Evolutionary conservation across 78 protist species (phyloP).

Genomic region (slime mould (Dictyostelium discoideum)): DNA sequence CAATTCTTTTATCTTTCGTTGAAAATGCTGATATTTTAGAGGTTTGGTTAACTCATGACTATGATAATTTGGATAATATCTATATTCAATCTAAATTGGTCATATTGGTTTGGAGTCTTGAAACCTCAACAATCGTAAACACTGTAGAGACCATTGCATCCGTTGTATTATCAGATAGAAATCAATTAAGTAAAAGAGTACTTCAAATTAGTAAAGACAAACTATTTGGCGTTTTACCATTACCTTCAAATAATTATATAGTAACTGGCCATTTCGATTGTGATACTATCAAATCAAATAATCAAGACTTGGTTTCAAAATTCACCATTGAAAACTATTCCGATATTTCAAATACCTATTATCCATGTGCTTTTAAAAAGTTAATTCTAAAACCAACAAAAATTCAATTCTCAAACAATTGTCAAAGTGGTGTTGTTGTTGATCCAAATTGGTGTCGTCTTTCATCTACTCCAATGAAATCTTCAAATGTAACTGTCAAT

Average conservation of each 20-base stretch:
- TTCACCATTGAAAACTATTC: not conserved
- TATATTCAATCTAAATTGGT: not conserved
- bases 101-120: not conserved
- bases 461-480: not conserved
- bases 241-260: not conserved
- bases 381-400: conserved; percentile 30
- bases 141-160: not conserved
- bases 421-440: not conserved
- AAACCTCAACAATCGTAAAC: not conserved
- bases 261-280: not conserved
- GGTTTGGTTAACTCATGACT: conserved; percentile 39
- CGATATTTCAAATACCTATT: conserved; percentile 33
- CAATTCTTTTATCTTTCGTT: conserved; percentile 36
- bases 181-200: not conserved
- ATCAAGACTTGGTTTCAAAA: not conserved
- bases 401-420: not conserved
- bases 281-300: not conserved
- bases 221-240: not conserved
- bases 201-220: not conserved
- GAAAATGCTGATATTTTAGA: not conserved
- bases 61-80: not conserved
- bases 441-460: not conserved
- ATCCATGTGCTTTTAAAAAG: conserved; percentile 32
- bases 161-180: not conserved
- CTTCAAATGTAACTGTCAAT: not conserved